Percentiles rank a stretch among this genome's conserved stretches.
Evolutionary conservation across 441 rosid genomes (phyloP).

Genomic region (Populus hybrid): DNA sequence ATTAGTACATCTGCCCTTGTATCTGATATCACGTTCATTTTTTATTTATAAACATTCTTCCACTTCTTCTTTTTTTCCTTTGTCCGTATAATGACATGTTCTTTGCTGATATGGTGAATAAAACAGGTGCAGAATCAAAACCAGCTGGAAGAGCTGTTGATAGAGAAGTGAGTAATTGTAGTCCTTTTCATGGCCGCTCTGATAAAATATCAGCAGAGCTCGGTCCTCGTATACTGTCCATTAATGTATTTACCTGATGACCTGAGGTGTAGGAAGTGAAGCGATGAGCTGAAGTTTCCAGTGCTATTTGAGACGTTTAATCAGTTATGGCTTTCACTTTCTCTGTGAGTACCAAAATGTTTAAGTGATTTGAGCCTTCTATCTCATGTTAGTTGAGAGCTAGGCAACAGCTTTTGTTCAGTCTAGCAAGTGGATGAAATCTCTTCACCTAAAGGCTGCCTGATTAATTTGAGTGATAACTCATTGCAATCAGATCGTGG

Average conservation of each 20-base stretch:
- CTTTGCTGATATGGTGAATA: conserved; percentile 3
- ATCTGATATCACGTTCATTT: background rate
- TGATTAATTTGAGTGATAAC: background rate
- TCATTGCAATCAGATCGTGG: background rate
- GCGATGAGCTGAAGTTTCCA: background rate
- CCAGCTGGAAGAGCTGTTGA: conserved; percentile 15
- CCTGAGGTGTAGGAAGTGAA: background rate
- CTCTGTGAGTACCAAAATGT: background rate
- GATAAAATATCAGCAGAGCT: background rate
- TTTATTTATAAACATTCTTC: background rate
- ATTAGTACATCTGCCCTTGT: background rate
- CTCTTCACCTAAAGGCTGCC: background rate
- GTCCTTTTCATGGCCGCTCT: background rate
- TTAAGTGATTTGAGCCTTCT: background rate
- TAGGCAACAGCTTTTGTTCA: background rate
- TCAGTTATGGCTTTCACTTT: background rate
- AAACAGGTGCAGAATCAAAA: conserved; percentile 25
- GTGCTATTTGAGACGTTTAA: background rate
- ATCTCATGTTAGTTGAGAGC: background rate
- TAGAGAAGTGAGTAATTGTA: conserved; percentile 1
- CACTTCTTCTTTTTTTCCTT: background rate
- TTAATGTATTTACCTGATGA: background rate
- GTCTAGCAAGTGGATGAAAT: background rate
- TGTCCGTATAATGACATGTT: background rate
- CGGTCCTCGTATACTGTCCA: background rate